A percentile compares a stretch with the other conserved stretches of the same genome.
Conservation (phyloP, 805 yeast genomes). For the Saturnispora sanitii region DNA sequence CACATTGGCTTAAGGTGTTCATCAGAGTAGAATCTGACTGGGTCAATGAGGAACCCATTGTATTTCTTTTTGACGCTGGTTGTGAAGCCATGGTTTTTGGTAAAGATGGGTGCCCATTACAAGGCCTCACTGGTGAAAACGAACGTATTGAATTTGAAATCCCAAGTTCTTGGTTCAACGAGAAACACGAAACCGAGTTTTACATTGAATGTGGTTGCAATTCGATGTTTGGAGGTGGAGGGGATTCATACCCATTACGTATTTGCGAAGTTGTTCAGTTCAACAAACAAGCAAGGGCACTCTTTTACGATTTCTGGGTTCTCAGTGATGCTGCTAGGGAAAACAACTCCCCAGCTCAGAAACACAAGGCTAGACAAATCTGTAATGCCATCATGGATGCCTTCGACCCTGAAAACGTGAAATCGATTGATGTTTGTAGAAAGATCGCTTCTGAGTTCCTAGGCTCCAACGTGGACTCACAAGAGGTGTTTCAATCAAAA, state of each 20-base stretch:
- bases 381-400: slow-evolving; percentile 74
- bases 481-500: slow-evolving; percentile 47
- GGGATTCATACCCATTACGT: slow-evolving; percentile 53
- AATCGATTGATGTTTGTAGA: slow-evolving; percentile 53
- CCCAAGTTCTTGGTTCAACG: slow-evolving; percentile 42
- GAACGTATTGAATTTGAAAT: slow-evolving; percentile 68
- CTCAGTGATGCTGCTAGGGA: slow-evolving; percentile 89
- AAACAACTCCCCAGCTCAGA: slow-evolving; percentile 64
- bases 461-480: slow-evolving; percentile 57
- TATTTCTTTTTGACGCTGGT: slow-evolving; percentile 57
- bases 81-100: slow-evolving; percentile 80
- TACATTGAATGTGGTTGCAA: slow-evolving; percentile 89
- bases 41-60: slow-evolving; percentile 28
- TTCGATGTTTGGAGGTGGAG: slow-evolving; percentile 73
- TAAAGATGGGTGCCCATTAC: slow-evolving; percentile 56
- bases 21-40: slow-evolving; percentile 56
- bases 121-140: slow-evolving; percentile 80
- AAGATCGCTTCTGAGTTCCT: slow-evolving; percentile 51
- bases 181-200: slow-evolving; percentile 46
- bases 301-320: slow-evolving; percentile 77
- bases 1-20: slow-evolving; percentile 81
- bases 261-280: slow-evolving; percentile 76
- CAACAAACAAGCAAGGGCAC: slow-evolving; percentile 66
- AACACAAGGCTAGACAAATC: slow-evolving; percentile 70
- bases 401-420: slow-evolving; percentile 63